Evolutionary conservation across 768 basidiomycete species (phyloP), one percentile per base, ranked within the genome.

Genomic region (Dentipellis sp.): DNA sequence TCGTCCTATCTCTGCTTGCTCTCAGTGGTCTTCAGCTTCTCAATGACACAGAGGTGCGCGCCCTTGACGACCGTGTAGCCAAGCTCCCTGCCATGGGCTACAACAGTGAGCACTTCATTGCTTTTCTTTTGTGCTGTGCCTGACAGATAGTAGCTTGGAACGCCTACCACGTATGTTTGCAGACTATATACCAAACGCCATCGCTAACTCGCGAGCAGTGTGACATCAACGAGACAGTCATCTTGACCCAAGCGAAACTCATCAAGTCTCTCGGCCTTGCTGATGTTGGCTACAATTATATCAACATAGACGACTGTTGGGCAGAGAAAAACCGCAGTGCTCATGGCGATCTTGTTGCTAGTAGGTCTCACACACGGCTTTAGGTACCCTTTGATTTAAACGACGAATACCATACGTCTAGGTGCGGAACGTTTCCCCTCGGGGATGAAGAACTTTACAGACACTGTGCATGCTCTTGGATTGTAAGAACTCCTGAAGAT

Each of bases 291-390:
- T 86, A 85, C 62, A 69, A 74, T 54, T 73, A 80, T 59, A 68
- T 85, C 56, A 84, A 82, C 55, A 64, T 86, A 23, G 83, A 86
- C 55, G 83, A 85, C 56, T 86, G 83, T 59, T 86, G 82, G 59
- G 77, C 83, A 2, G 77, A 81, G 66, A 83, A 78, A 61, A 63
- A 78, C 48, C 74, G 83, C 38, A 80, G 67, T 56, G 60, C 70
- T 4, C 58, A 63, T 9, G 83, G 83, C 1, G 72, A 81, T 60
- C 78, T 86, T n/a, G 73, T 82, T 50, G 80, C 78, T 35, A 74
- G 83, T 81, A 50, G 23, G 75, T 63, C 23, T n/a, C 2, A 47
- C 37, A 51, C 36, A 7, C 8, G 9, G 50, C 3, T 34, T 10
- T 10, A 29, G 29, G 17, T 38, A 6, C 3, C 37, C 22, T 17